A percentile compares a stretch with the other conserved stretches of the same genome.
phyloP scores from a whole-genome alignment of 257 asterid species.

The Anisodus tanguticus region DNA sequence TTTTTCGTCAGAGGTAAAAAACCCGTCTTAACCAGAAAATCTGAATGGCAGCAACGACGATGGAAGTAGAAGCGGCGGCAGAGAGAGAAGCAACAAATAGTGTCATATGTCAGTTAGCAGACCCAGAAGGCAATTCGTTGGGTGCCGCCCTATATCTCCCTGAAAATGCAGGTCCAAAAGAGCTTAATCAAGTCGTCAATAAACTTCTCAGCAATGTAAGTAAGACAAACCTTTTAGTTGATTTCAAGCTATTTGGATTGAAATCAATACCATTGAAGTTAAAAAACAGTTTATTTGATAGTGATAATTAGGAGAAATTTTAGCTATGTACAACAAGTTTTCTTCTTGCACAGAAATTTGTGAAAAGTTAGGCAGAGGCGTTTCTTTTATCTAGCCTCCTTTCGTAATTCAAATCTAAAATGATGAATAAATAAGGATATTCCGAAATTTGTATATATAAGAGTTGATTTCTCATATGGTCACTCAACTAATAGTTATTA shows the following conservation, averaged over 20 bases:
- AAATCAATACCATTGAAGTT: not conserved
- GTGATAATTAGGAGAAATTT: too few species aligned
- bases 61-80: conserved; percentile 53
- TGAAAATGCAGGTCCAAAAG: conserved; percentile 76
- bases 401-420: too few species aligned
- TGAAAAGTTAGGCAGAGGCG: too few species aligned
- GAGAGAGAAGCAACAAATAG: conserved; percentile 57
- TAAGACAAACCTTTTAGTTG: not conserved
- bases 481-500: too few species aligned
- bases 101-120: conserved; percentile 72
- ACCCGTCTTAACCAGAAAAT: not conserved
- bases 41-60: conserved; percentile 20
- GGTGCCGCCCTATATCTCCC: conserved; percentile 78
- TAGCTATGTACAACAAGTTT: not conserved
- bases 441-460: too few species aligned
- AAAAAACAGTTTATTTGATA: not conserved
- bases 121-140: conserved; percentile 69
- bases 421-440: too few species aligned
- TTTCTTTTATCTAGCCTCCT: too few species aligned
- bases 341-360: too few species aligned
- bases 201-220: conserved; percentile 72
- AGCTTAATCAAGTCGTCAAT: conserved; percentile 84
- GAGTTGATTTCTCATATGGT: too few species aligned
- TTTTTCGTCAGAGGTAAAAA: not conserved
- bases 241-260: not conserved